These are phyloP conservation scores for Aspergillus thermomutatus DNA, from an alignment of 2,329 filamentous ascomycete genomes.

Conservation along the genomic window DNA sequence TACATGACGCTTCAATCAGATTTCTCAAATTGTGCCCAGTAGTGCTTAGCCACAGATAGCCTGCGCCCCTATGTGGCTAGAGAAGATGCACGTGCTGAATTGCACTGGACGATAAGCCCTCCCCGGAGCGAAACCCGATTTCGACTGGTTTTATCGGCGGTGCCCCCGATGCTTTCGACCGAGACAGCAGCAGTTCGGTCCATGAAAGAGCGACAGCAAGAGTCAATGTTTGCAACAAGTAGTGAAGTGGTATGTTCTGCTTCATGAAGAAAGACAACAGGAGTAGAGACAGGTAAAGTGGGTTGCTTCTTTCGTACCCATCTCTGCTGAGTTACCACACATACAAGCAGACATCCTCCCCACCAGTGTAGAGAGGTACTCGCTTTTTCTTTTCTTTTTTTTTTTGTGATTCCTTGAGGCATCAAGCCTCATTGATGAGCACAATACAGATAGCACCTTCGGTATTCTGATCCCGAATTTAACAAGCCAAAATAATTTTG, in stretches of 20 bases:
- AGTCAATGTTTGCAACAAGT: not conserved
- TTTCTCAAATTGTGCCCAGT: not conserved
- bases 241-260: not conserved
- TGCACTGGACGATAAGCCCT: not conserved
- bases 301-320: not conserved
- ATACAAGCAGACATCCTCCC: not conserved
- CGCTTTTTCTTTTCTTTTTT: no score
- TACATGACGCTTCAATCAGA: not conserved
- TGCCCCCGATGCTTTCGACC: not conserved
- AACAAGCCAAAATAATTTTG: not conserved
- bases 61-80: not conserved
- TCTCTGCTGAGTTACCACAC: not conserved
- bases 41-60: not conserved
- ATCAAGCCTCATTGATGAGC: not conserved
- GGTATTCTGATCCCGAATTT: not conserved
- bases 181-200: not conserved
- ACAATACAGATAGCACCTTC: not conserved
- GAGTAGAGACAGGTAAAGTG: no score
- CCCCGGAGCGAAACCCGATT: not conserved
- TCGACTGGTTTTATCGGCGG: not conserved
- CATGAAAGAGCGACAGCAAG: not conserved
- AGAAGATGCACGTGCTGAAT: not conserved
- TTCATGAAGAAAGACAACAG: not conserved
- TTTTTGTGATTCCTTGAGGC: not conserved
- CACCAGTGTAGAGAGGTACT: no score